These are phyloP conservation scores for Echites panduratus DNA, from an alignment of 257 asterid genomes.

Conservation along the genomic window DNA sequence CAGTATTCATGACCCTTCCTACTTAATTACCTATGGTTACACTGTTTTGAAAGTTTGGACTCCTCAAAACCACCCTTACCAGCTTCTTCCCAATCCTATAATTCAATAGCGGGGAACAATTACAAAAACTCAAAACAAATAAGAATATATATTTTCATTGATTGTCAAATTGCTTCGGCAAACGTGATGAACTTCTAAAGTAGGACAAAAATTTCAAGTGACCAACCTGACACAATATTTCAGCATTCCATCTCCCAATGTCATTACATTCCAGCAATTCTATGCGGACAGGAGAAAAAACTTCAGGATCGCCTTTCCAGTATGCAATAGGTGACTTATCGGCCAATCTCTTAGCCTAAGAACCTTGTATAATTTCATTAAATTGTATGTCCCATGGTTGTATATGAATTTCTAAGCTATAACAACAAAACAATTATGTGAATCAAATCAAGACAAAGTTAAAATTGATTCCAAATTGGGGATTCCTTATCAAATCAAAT, in stretches of 20 bases:
- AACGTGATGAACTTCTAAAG: not conserved
- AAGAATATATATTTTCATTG: not conserved
- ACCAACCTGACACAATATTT: conserved; percentile 55
- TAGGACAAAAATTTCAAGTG: not conserved
- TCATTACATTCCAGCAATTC: conserved; percentile 51
- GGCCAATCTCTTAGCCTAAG: conserved; percentile 41
- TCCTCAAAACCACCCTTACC: conserved; percentile 38
- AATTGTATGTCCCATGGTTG: conserved; percentile 61
- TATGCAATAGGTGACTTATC: conserved; percentile 46
- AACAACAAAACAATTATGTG: not conserved
- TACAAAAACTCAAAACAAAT: not conserved
- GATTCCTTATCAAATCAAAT: no score
- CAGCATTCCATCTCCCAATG: conserved; percentile 48
- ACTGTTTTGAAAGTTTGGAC: conserved; percentile 54
- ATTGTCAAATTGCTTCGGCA: not conserved
- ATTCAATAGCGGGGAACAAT: conserved; percentile 1
- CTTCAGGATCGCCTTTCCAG: conserved; percentile 83
- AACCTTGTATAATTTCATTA: conserved; percentile 44
- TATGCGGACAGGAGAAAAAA: conserved; percentile 45
- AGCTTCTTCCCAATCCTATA: conserved; percentile 60
- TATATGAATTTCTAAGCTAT: conserved; percentile 62
- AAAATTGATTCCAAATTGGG: no score
- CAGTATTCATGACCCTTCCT: conserved; percentile 7
- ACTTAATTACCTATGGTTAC: conserved; percentile 62
- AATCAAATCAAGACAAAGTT: not conserved